Evolutionary conservation across 139 green algal genomes (phyloP).

Genomic region (Chlorella sp.): DNA sequence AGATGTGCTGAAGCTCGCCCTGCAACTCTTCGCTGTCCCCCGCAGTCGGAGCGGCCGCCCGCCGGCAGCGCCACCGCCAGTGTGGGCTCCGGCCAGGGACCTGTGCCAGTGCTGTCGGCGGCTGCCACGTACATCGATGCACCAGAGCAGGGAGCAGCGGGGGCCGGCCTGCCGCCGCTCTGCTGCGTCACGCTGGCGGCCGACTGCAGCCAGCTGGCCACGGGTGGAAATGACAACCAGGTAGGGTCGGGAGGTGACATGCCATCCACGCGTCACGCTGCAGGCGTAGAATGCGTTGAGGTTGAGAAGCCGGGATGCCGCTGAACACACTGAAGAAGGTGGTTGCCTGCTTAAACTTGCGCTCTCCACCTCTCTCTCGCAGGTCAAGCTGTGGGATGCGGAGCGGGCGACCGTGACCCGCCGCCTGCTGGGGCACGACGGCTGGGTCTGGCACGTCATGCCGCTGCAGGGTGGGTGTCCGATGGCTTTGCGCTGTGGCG

Average conservation of each 20-base stretch:
- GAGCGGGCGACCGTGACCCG: neutral
- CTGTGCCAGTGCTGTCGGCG: too few relatives aligned
- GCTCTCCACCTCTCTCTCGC: neutral
- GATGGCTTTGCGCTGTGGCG: too few relatives aligned
- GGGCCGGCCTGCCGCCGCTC: neutral
- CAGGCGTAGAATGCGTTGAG: too few relatives aligned
- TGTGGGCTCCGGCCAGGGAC: too few relatives aligned
- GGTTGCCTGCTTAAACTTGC: too few relatives aligned
- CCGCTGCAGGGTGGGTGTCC: neutral
- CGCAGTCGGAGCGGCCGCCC: neutral
- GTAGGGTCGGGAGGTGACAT: too few relatives aligned
- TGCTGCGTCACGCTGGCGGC: neutral
- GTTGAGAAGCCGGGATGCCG: too few relatives aligned
- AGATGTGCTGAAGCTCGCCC: too few relatives aligned
- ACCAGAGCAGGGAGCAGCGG: neutral
- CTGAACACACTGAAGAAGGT: too few relatives aligned
- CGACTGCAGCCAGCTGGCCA: neutral
- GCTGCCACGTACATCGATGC: too few relatives aligned
- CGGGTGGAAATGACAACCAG: neutral
- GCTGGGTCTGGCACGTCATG: neutral
- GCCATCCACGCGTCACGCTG: too few relatives aligned
- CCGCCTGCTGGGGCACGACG: neutral
- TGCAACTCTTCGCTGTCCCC: too few relatives aligned
- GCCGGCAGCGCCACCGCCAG: neutral
- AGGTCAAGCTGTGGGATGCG: slow-evolving; percentile 9